Evolutionary conservation across 805 yeast species (phyloP), one percentile per base, ranked within the genome.

Genomic region (Ascoidea tarda): DNA sequence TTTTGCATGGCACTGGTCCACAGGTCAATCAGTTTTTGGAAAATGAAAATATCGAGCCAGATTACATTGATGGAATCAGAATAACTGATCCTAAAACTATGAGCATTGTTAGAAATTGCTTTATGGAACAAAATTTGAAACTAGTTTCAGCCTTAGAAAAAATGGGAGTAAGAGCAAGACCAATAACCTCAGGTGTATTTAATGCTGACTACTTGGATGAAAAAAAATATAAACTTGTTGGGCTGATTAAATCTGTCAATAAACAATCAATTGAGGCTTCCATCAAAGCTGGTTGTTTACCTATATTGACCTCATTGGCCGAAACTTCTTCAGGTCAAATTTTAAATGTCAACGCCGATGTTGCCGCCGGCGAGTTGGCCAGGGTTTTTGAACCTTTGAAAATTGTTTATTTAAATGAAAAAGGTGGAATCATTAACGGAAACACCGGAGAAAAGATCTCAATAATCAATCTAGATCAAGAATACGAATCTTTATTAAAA

Each of bases 1-100:
- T 93, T 6, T 76, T 93, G 54, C 99, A 93, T 65, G 99, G 99
- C 33, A 93, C 99, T 1, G 99, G 99, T 16, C 99, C 99, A 5
- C 99, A 93, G 70, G 93, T 93, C 71, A 93, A 93, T 66, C 95
- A 86, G 62, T 79, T 89, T 59, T 76, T 93, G 55, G 99, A 93
- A 68, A 82, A 82, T 51, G 95, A 87, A 68, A 96, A 96, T 46
- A 87, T 93, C 38, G 97, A 87, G 66, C 98, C 99, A 5, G 88
- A 87, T 58, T 93, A 93, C 67, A 84, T 83, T 56, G 98, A 93
- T 64, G 99, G 99, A 6, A 93, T 93, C 62, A 80, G 99, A 64
- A 87, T 93, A 66, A 93, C 99, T 32, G 95, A 93, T 66, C 83
- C 86, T 54, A 81, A 84, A 59, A 93, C 99, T 32, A 93, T 93